Evolutionary conservation across 371 early-diverging fungal genomes (phyloP).

Genomic region (Mucor mucedo): DNA sequence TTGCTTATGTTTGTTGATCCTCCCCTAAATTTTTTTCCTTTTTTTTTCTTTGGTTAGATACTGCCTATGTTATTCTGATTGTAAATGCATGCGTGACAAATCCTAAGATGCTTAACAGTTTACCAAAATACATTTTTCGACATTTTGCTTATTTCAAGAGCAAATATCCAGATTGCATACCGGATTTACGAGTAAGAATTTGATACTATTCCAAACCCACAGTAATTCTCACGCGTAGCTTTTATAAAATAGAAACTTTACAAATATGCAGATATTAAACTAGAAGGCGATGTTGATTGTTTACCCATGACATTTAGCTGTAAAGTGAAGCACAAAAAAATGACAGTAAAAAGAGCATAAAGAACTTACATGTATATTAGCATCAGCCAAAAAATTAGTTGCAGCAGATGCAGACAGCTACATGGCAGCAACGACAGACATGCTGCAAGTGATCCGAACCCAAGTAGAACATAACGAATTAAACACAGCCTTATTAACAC

Average conservation of each 20-base stretch:
- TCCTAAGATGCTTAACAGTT: constrained; percentile 48
- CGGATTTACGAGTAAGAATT: constrained; percentile 54
- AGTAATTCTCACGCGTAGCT: background rate
- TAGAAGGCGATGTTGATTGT: constrained; percentile 37
- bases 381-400: constrained; percentile 24
- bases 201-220: background rate
- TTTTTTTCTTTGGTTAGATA: constrained; percentile 49
- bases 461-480: constrained; percentile 30
- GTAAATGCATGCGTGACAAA: constrained; percentile 67
- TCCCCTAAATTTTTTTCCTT: background rate
- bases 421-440: constrained; percentile 33
- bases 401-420: constrained; percentile 36
- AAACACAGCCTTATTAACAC: constrained; percentile 28
- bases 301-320: constrained; percentile 35
- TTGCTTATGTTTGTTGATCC: too few relatives aligned
- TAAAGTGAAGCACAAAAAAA: background rate
- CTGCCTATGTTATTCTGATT: constrained; percentile 70
- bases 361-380: constrained; percentile 6
- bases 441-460: constrained; percentile 25
- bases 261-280: constrained; percentile 30
- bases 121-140: constrained; percentile 73
- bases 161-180: constrained; percentile 72
- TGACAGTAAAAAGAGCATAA: background rate
- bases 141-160: constrained; percentile 76
- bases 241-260: constrained; percentile 28